A percentile compares a stretch with the other conserved stretches of the same genome.
Evolutionary conservation across 352 stramenopile species (phyloP).

Genomic region (Phytopythium chamaehyphon): DNA sequence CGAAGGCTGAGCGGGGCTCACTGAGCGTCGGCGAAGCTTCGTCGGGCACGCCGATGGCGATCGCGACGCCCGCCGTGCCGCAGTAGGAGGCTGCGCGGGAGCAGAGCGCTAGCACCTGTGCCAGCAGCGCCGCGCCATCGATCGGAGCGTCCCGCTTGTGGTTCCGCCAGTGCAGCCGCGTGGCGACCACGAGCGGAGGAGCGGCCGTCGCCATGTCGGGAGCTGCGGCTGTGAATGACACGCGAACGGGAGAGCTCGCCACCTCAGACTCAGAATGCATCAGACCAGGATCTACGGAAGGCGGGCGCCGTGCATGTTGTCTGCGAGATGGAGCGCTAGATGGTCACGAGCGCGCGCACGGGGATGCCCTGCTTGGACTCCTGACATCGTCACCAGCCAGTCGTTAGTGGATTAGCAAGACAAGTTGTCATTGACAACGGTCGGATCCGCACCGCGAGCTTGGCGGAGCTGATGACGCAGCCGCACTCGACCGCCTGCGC

Average conservation of each 20-base stretch:
- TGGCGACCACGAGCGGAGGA: slow-evolving; percentile 37
- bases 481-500: slow-evolving; percentile 74
- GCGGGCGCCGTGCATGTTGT: background rate
- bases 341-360: slow-evolving; percentile 12
- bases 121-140: slow-evolving; percentile 37
- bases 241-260: too few species aligned
- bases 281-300: too few species aligned
- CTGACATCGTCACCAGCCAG: slow-evolving; percentile 1
- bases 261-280: too few species aligned
- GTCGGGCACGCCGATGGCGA: slow-evolving; percentile 48
- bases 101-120: slow-evolving; percentile 49
- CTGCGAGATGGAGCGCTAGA: background rate
- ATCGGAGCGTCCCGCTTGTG: slow-evolving; percentile 42
- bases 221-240: too few species aligned
- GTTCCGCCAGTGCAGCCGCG: slow-evolving; percentile 68
- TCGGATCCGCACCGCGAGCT: slow-evolving; percentile 44
- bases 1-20: slow-evolving; percentile 25
- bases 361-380: slow-evolving; percentile 22
- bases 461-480: slow-evolving; percentile 68
- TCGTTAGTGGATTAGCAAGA: too few species aligned
- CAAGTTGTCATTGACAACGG: too few species aligned
- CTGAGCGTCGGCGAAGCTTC: slow-evolving; percentile 5
- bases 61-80: slow-evolving; percentile 34
- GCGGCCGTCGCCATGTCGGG: background rate
- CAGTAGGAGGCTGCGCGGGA: slow-evolving; percentile 41